Evolutionary conservation across 441 rosid species (phyloP).

Genomic region (Viola pubescens): DNA sequence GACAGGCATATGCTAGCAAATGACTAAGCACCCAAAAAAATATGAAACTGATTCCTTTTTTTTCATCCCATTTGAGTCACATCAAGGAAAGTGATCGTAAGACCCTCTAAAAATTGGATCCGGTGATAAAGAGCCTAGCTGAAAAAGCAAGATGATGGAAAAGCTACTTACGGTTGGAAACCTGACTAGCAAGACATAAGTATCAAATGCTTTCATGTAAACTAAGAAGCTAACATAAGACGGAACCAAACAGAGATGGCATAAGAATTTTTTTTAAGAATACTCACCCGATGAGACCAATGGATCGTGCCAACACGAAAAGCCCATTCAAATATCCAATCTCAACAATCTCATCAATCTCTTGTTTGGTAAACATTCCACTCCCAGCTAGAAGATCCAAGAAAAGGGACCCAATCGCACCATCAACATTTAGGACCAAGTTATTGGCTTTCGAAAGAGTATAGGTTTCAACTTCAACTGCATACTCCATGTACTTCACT

Average conservation of each 20-base stretch:
- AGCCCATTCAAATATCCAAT: constrained; percentile 88
- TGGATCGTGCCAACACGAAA: constrained; percentile 79
- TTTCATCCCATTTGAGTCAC: neutral
- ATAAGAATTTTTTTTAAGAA: constrained; percentile 7
- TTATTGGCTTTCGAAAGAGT: constrained; percentile 84
- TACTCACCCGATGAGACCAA: constrained; percentile 78
- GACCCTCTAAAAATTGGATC: neutral
- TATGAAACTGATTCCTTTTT: neutral
- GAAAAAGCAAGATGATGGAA: neutral
- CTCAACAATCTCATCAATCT: constrained; percentile 78
- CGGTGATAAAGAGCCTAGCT: neutral
- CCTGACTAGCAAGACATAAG: constrained; percentile 1
- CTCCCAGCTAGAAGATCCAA: constrained; percentile 91
- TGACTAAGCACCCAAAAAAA: neutral
- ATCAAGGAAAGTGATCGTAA: neutral
- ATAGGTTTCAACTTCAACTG: constrained; percentile 82
- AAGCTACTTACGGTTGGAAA: constrained; percentile 1
- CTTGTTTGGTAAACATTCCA: constrained; percentile 88
- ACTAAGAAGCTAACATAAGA: constrained; percentile 6
- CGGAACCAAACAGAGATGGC: neutral
- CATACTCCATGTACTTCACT: constrained; percentile 91
- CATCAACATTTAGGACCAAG: constrained; percentile 79
- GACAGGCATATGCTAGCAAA: neutral
- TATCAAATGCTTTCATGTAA: constrained; percentile 5
- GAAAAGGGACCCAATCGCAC: constrained; percentile 92